phyloP scores from a whole-genome alignment of 106 monocot genomes.

The Acorus gramineus region DNA sequence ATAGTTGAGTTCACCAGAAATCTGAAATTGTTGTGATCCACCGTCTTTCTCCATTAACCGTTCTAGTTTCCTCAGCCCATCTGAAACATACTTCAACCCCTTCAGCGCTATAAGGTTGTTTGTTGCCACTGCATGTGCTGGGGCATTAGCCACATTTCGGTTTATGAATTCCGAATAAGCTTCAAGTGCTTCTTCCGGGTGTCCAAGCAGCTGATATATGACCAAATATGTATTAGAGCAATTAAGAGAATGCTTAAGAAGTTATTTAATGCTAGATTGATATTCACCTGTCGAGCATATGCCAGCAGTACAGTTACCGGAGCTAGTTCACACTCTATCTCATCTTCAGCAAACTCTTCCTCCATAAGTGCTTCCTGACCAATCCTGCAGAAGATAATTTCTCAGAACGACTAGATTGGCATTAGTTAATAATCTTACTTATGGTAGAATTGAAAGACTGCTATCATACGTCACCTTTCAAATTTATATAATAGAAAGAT shows the following conservation, averaged over 20 bases:
- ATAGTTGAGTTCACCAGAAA: constrained; percentile 57
- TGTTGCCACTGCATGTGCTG: constrained; percentile 78
- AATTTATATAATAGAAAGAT: too few species aligned
- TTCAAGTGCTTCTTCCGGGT: constrained; percentile 59
- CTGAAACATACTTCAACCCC: constrained; percentile 81
- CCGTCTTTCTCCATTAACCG: constrained; percentile 47
- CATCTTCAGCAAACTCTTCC: constrained; percentile 80
- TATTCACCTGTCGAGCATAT: constrained; percentile 71
- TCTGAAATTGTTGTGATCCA: constrained; percentile 35
- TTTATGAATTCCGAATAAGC: constrained; percentile 51
- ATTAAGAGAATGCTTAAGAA: neutral
- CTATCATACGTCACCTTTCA: too few species aligned
- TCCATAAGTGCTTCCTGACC: constrained; percentile 91
- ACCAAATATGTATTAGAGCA: constrained; percentile 3
- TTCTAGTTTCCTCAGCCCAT: constrained; percentile 79
- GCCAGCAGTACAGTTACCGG: constrained; percentile 86
- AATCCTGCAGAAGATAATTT: constrained; percentile 45
- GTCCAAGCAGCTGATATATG: constrained; percentile 57
- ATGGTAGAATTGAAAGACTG: too few species aligned
- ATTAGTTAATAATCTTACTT: too few species aligned
- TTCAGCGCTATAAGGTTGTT: constrained; percentile 79
- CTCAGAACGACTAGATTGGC: too few species aligned
- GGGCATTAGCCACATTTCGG: constrained; percentile 62
- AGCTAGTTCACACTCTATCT: constrained; percentile 90
- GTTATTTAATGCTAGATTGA: neutral